Evolutionary conservation across 2,329 filamentous ascomycete genomes (phyloP).

Genomic region (Phyllosticta citrichinensis): DNA sequence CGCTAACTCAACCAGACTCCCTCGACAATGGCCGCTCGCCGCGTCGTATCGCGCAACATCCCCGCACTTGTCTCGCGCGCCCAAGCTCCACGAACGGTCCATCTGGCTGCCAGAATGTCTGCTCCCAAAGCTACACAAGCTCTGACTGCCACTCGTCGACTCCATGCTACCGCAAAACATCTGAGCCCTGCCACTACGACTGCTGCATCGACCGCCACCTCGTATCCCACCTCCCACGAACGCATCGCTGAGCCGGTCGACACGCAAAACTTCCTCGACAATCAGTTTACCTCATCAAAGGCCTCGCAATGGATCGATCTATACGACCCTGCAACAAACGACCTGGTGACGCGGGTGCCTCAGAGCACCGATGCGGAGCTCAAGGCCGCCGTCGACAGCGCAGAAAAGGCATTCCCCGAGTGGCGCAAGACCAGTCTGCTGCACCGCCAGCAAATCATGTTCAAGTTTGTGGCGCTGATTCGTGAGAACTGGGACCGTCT

Average conservation of each 20-base stretch:
- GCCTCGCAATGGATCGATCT: conserved; percentile 68
- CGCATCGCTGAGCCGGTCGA: conserved; percentile 57
- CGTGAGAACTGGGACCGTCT: conserved; percentile 77
- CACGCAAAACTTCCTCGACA: conserved; percentile 75
- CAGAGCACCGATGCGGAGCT: conserved; percentile 73
- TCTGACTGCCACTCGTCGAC: conserved; percentile 33
- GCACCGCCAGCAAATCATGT: conserved; percentile 74
- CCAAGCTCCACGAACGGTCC: conserved; percentile 23
- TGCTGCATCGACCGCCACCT: conserved; percentile 38
- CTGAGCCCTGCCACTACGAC: conserved; percentile 39
- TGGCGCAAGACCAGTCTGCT: conserved; percentile 67
- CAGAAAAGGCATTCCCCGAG: conserved; percentile 61
- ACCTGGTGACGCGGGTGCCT: conserved; percentile 72
- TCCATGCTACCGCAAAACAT: conserved; percentile 48
- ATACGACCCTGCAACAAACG: conserved; percentile 75
- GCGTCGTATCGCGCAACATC: conserved; percentile 33
- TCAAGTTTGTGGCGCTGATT: conserved; percentile 71
- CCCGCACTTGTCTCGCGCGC: conserved; percentile 31
- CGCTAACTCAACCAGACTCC: not conserved
- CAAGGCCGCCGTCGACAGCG: conserved; percentile 63
- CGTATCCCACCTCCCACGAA: conserved; percentile 63
- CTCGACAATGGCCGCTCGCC: conserved; percentile 34
- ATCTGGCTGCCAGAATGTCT: conserved; percentile 22
- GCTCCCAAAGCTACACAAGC: conserved; percentile 15
- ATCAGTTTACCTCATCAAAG: conserved; percentile 60